A percentile compares a stretch with the other conserved stretches of the same genome.
Evolutionary conservation across 106 monocot genomes (phyloP).

Genomic region (Narthecium ossifragum): DNA sequence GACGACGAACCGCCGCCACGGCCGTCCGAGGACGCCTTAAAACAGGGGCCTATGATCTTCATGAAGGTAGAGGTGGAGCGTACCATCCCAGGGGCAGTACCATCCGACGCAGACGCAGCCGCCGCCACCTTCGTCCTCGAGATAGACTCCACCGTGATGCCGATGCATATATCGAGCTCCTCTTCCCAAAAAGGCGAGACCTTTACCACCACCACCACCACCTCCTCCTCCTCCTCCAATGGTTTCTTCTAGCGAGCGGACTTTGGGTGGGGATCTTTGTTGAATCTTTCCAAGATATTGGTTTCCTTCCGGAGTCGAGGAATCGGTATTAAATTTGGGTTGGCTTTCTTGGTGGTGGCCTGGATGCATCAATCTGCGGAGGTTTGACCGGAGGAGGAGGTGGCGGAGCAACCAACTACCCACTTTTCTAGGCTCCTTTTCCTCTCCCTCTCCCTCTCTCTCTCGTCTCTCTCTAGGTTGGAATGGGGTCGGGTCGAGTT

Average conservation of each 20-base stretch:
- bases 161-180: not conserved
- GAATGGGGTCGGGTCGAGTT: too few species aligned
- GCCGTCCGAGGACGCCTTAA: conserved; percentile 10
- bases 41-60: conserved; percentile 41
- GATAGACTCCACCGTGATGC: not conserved
- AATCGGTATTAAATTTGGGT: not conserved
- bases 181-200: not conserved
- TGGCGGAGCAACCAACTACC: not conserved
- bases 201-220: too few species aligned
- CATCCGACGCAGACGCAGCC: conserved; percentile 7
- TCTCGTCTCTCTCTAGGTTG: too few species aligned
- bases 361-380: too few species aligned
- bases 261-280: not conserved
- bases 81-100: conserved; percentile 15
- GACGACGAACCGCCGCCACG: conserved; percentile 4
- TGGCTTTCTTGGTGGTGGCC: not conserved
- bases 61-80: conserved; percentile 22
- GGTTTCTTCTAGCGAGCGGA: not conserved
- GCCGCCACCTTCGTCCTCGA: too few species aligned
- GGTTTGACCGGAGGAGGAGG: not conserved
- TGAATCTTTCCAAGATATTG: not conserved
- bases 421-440: not conserved
- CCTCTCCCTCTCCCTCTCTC: not conserved
- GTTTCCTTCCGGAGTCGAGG: too few species aligned
- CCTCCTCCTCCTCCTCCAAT: too few species aligned